A percentile compares a stretch with the other conserved stretches of the same genome.
phyloP scores from a whole-genome alignment of 768 basidiomycete species.

The Podaxis mareebaensis region DNA sequence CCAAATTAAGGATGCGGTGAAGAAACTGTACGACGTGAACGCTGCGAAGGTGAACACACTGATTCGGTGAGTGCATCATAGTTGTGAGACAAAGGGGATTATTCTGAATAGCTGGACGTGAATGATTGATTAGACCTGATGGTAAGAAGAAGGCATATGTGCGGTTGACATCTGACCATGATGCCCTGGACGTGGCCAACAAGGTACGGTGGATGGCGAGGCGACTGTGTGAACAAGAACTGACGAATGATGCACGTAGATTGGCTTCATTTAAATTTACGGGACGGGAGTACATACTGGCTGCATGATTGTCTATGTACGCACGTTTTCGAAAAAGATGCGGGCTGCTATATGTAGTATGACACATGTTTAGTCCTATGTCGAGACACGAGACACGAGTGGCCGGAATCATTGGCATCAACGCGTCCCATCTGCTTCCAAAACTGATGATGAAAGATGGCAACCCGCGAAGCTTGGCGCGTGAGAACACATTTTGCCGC shows the following conservation, averaged over 20 bases:
- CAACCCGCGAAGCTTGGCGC: not conserved
- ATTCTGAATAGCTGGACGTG: conserved; percentile 1
- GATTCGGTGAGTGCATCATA: conserved; percentile 68
- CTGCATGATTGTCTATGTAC: conserved; percentile 5
- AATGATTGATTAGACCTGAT: conserved; percentile 65
- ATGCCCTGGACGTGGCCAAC: conserved; percentile 96
- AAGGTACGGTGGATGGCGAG: conserved; percentile 53
- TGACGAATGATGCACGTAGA: conserved; percentile 42
- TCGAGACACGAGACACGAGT: not conserved
- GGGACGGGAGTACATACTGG: not conserved
- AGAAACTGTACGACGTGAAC: conserved; percentile 98
- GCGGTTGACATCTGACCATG: conserved; percentile 91
- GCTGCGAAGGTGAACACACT: conserved; percentile 97
- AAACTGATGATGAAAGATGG: conserved; percentile 10
- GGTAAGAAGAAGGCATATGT: conserved; percentile 99
- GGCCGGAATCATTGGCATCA: not conserved
- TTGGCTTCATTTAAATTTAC: conserved; percentile 83
- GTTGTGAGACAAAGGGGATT: not conserved
- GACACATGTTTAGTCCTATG: not conserved
- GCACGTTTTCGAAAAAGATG: not conserved
- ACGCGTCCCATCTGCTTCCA: not conserved
- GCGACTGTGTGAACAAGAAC: not conserved
- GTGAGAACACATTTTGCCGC: not conserved
- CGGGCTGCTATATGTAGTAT: not conserved
- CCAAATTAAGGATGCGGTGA: conserved; percentile 99